These are phyloP conservation scores for Penicillium verhagenii DNA, from an alignment of 495 filamentous ascomycete species.

Conservation along the genomic window DNA sequence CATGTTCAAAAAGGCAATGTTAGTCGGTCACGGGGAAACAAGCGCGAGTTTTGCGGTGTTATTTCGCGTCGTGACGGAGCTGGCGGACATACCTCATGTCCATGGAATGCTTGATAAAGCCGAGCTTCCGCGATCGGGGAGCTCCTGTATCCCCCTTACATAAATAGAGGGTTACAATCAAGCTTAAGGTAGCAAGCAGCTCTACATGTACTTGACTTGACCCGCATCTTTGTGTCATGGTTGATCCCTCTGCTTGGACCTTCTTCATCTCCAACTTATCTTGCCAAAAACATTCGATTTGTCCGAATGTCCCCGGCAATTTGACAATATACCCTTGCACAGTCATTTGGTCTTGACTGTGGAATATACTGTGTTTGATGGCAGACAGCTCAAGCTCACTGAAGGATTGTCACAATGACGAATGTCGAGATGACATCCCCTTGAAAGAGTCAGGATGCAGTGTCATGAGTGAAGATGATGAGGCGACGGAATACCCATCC, in stretches of 20 bases:
- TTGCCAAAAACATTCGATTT: not conserved
- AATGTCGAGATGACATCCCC: slow-evolving; percentile 23
- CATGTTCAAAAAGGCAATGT: not conserved
- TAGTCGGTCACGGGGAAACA: not conserved
- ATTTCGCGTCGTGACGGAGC: not conserved
- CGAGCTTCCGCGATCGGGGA: not conserved
- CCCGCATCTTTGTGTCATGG: not conserved
- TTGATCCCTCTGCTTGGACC: not conserved
- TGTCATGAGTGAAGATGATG: slow-evolving; percentile 23
- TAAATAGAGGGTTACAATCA: not conserved
- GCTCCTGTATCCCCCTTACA: slow-evolving; percentile 2
- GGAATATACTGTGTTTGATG: slow-evolving; percentile 6
- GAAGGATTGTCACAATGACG: slow-evolving; percentile 15
- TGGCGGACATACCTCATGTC: slow-evolving; percentile 3
- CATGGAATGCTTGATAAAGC: slow-evolving; percentile 8
- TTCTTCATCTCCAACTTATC: not conserved
- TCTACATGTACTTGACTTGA: not conserved
- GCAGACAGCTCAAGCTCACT: slow-evolving; percentile 6
- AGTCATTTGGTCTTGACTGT: slow-evolving; percentile 10
- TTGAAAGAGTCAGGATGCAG: slow-evolving; percentile 17
- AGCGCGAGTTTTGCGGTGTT: not conserved
- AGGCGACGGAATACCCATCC: slow-evolving; percentile 48
- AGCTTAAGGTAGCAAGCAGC: not conserved
- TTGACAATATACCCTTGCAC: not conserved
- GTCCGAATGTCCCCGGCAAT: not conserved